Evolutionary conservation across 2,329 filamentous ascomycete genomes (phyloP), one percentile per base, ranked within the genome.

Genomic region (Aspergillus ruber): DNA sequence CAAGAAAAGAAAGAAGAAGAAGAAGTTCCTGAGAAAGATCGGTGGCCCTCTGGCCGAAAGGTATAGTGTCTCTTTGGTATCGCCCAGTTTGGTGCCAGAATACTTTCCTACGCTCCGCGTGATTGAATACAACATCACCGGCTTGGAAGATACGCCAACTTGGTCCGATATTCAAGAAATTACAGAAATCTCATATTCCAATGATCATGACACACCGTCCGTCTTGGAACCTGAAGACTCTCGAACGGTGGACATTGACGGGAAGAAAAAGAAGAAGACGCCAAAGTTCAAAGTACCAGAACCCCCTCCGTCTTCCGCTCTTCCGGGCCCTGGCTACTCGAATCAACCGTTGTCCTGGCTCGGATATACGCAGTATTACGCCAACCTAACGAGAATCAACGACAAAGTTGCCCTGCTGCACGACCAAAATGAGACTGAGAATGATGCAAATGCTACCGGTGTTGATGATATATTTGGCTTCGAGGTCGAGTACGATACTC

Each of bases 371-470:
- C 93, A 98, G 61, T 96, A 94, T 67, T 96, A 83, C 67, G 90
- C 91, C 51, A 98, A 98, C 65, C 73, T 98, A n/a, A 97, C 91
- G 0, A 73, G 81, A 49, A 84, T 95, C 69, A 94, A 97, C 70
- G 87, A 90, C 57, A 81, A 86, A 50, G 76, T 83, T 42, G 61
- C 68, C 1, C 50, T 49, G 29, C 46, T 25, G 25, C 25, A 27
- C 25, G 10, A 29, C 25, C 25, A 12, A 29, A 10, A 29, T 4
- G 25, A 12, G 9, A 12, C 25, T 12, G 18, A 5, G 17, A 18
- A 39, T 10, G 10, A 21, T 7, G 33, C 6, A n/a, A 36, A 36
- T 36, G 9, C 3, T 18, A 18, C 36, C 7, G 6, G 10, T 15
- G 36, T 39, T 67, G 50, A 66, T 68, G 46, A 69, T 54, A 81